These are phyloP conservation scores for Mycena belliarum DNA, from an alignment of 768 basidiomycete genomes.

Conservation along the genomic window DNA sequence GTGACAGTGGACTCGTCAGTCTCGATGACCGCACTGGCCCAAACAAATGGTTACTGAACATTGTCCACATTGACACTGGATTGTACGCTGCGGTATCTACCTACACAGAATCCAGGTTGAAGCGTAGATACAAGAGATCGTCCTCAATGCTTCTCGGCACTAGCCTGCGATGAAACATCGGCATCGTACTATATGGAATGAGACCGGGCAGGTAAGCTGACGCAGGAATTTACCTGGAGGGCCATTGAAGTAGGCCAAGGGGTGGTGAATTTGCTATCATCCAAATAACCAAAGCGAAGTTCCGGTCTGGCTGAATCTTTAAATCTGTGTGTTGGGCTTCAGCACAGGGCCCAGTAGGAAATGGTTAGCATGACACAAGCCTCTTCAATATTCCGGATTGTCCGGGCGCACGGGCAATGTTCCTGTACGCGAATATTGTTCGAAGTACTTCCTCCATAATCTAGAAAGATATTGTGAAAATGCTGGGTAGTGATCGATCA, in stretches of 20 bases:
- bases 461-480: conserved; percentile 22
- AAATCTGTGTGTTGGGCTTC: conserved; percentile 42
- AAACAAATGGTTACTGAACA: no score
- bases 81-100: no score
- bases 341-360: neutral
- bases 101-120: no score
- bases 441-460: conserved; percentile 64
- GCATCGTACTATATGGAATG: conserved; percentile 7
- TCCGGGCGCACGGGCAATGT: conserved; percentile 66
- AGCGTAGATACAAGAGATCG: no score
- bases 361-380: conserved; percentile 28
- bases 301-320: conserved; percentile 47
- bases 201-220: neutral
- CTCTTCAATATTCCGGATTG: conserved; percentile 64
- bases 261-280: conserved; percentile 44
- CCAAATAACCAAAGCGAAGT: conserved; percentile 57
- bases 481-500: neutral
- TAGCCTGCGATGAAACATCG: neutral
- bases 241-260: conserved; percentile 74
- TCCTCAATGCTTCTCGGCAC: no score
- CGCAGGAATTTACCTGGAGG: conserved; percentile 45
- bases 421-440: conserved; percentile 58
- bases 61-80: no score
- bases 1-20: no score
- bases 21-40: no score